These are phyloP conservation scores for Sugiyamaella smithiae DNA, from an alignment of 805 yeast species.

Conservation along the genomic window DNA sequence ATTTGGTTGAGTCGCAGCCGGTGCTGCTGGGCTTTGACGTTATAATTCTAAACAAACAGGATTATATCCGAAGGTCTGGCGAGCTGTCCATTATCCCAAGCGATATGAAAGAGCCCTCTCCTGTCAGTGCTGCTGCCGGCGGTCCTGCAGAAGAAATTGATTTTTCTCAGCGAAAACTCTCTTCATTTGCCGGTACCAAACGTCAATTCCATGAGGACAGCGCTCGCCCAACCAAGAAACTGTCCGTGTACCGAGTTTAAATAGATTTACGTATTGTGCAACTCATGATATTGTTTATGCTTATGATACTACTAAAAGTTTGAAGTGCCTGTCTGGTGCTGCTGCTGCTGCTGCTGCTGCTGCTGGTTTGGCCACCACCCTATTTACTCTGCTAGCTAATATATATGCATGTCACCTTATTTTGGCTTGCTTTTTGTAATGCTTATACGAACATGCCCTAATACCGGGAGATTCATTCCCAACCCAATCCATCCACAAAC, in stretches of 20 bases:
- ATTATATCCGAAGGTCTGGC: constrained; percentile 6
- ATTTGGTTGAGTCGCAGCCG: constrained; percentile 36
- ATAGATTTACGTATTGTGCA: too few species aligned
- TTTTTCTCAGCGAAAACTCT: background rate
- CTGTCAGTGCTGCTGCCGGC: background rate
- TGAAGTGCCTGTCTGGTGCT: too few species aligned
- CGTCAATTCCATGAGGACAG: background rate
- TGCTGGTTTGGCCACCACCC: too few species aligned
- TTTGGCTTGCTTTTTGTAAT: constrained; percentile 2
- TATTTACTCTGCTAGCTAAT: too few species aligned
- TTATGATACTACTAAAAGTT: too few species aligned
- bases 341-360: too few species aligned
- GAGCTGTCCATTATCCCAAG: background rate
- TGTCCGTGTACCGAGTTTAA: constrained; percentile 2
- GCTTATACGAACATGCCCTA: too few species aligned
- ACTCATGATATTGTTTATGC: too few species aligned
- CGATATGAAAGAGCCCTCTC: background rate
- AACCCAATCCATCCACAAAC: too few species aligned
- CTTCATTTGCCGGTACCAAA: constrained; percentile 1
- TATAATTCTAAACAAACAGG: constrained; percentile 10
- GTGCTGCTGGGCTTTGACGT: constrained; percentile 19
- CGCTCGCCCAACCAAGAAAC: constrained; percentile 7
- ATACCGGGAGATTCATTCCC: too few species aligned
- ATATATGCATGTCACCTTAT: too few species aligned
- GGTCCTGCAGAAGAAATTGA: background rate